These are phyloP conservation scores for Uncinocarpus reesii DNA, from an alignment of 2,329 filamentous ascomycete species.

Conservation along the genomic window DNA sequence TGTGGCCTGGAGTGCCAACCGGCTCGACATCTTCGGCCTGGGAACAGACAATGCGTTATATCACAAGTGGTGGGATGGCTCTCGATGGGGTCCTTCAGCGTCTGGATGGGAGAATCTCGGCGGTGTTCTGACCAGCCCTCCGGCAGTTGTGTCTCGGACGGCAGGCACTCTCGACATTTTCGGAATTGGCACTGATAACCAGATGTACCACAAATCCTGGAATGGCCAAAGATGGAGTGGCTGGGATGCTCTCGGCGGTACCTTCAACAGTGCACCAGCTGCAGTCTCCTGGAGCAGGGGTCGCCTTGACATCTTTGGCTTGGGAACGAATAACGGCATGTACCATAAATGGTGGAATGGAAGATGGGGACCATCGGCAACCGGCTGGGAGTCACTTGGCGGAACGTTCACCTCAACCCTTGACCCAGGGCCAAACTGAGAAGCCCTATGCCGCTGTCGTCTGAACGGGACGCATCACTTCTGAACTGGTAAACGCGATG, in stretches of 20 bases:
- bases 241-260: conserved; percentile 17
- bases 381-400: conserved; percentile 14
- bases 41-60: conserved; percentile 15
- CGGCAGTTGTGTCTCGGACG: conserved; percentile 18
- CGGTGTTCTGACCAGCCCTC: conserved; percentile 18
- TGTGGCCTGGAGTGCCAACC: conserved; percentile 14
- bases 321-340: conserved; percentile 17
- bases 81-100: conserved; percentile 13
- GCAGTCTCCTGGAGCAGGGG: conserved; percentile 17
- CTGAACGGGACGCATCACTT: neutral
- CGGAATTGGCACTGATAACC: conserved; percentile 19
- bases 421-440: neutral
- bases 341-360: conserved; percentile 16
- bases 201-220: conserved; percentile 17
- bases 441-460: too few relatives aligned
- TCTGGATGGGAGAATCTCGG: conserved; percentile 19
- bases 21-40: conserved; percentile 16
- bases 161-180: conserved; percentile 19
- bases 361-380: conserved; percentile 12
- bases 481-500: too few relatives aligned
- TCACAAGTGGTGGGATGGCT: conserved; percentile 16
- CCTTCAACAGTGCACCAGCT: conserved; percentile 17
- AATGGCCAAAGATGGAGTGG: conserved; percentile 13
- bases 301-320: conserved; percentile 20
- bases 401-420: conserved; percentile 12